phyloP scores from a whole-genome alignment of 129 eudicot species.

The Arctium lappa region DNA sequence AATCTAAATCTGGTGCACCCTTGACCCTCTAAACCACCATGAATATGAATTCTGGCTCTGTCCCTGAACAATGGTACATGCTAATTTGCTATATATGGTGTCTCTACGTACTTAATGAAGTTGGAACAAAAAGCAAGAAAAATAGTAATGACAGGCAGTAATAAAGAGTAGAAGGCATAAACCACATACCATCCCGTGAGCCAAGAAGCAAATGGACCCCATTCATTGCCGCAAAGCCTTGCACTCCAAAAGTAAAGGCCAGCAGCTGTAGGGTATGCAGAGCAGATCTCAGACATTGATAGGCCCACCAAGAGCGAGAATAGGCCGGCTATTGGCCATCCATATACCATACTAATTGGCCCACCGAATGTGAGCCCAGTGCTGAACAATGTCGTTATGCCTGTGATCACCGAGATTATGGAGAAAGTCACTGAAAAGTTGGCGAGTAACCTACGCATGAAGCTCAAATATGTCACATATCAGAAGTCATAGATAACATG shows the following conservation, averaged over 20 bases:
- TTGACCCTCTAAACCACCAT: neutral
- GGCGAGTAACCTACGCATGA: constrained; percentile 38
- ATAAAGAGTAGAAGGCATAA: neutral
- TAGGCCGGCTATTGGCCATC: constrained; percentile 61
- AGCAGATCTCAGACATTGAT: constrained; percentile 76
- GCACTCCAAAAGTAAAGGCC: constrained; percentile 84
- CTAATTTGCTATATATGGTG: neutral
- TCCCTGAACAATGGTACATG: neutral
- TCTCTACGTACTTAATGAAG: neutral
- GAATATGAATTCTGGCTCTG: neutral
- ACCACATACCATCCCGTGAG: constrained; percentile 65
- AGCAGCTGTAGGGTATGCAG: constrained; percentile 73
- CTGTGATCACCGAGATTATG: constrained; percentile 60
- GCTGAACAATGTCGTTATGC: constrained; percentile 47
- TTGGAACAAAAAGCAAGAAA: neutral
- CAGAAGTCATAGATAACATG: neutral
- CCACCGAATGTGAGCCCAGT: constrained; percentile 61
- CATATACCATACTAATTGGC: constrained; percentile 61
- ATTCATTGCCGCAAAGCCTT: constrained; percentile 46
- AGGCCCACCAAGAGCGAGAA: constrained; percentile 51
- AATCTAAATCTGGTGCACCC: neutral
- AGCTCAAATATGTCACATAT: neutral
- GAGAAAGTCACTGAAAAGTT: constrained; percentile 63
- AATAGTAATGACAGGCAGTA: neutral
- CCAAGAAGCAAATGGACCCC: constrained; percentile 79